Conservation (phyloP, 2,329 filamentous ascomycete genomes). For the Hypoxylon sp. region DNA sequence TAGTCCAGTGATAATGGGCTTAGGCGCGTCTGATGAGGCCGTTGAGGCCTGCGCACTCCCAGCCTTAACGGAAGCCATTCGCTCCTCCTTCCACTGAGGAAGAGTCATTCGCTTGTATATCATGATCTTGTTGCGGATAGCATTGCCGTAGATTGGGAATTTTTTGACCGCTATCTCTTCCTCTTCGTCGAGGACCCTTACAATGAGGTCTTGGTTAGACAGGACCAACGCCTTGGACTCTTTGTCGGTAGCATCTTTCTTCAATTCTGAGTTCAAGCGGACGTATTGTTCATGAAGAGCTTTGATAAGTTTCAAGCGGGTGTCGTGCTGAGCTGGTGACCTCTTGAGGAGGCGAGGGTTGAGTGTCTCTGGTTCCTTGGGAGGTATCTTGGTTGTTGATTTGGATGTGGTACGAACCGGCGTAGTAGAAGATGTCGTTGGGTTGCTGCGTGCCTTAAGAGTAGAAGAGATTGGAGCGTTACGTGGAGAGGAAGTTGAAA, state of each 20-base stretch:
- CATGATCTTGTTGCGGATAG: conserved; percentile 86
- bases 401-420: conserved; percentile 20
- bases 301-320: conserved; percentile 71
- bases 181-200: conserved; percentile 81
- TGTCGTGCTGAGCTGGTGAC: conserved; percentile 70
- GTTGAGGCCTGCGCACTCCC: conserved; percentile 54
- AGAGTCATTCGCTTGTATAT: conserved; percentile 81
- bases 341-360: conserved; percentile 76
- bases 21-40: conserved; percentile 59
- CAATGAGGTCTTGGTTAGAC: conserved; percentile 76
- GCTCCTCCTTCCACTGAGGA: conserved; percentile 79
- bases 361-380: conserved; percentile 67
- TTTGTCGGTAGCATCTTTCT: conserved; percentile 66
- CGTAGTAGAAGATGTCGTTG: conserved; percentile 8
- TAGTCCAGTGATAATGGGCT: conserved; percentile 78
- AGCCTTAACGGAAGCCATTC: conserved; percentile 55
- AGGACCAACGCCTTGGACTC: conserved; percentile 67
- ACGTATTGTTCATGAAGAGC: conserved; percentile 75
- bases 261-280: conserved; percentile 76
- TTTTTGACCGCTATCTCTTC: conserved; percentile 79
- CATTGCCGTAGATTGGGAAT: conserved; percentile 81
- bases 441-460: neutral
- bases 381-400: conserved; percentile 31
- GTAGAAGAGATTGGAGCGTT: conserved; percentile 4
- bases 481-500: conserved; percentile 9